Evolutionary conservation across 257 asterid genomes (phyloP), one percentile per base, ranked within the genome.

Genomic region (Coffea canephora): DNA sequence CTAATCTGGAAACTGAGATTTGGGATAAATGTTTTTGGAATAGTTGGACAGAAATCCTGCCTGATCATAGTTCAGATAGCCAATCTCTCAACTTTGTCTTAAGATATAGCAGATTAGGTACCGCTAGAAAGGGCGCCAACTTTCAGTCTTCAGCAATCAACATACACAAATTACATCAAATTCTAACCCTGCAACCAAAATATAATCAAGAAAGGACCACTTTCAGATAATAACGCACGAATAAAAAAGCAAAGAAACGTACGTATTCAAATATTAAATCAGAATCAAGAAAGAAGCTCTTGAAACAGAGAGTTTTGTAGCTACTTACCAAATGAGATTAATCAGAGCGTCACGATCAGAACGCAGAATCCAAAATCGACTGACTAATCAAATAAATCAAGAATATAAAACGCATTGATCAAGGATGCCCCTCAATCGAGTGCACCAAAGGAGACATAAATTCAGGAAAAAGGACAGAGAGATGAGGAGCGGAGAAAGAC

Each of bases 241-340:
- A 23, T 61, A 49, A 45, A 61, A 23, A n/a, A 13, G 48, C 41
- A 11, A 59, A 31, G 13, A 62, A 14, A 41, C 39, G 57, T 52
- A 76, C 34, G 69, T 57, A 36, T 19, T 31, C 11, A 48, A 55
- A 57, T 57, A 54, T n/a, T 21, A 62, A 8, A 65, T 65, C 48
- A 64, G 14, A n/a, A 16, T 52, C 43, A 61, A 61, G 18, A 21
- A n/a, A 59, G 6, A 43, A 62, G 2, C 11, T 21, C n/a, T 34
- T 49, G 65, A 73, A 82, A 75, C 54, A 31, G 64, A 57, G 41
- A 10, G 70, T 39, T 64, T 62, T 66, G 34, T 15, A 50, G 80
- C 68, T 57, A 61, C 84, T 77, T 81, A 88, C 95, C 90, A 62
- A 69, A 79, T 74, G 77, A 77, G 82, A 27, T 4, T 27, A 27